Evolutionary conservation across 192 early-diverging fungal genomes (phyloP).

Genomic region (Entomortierella beljakovae): DNA sequence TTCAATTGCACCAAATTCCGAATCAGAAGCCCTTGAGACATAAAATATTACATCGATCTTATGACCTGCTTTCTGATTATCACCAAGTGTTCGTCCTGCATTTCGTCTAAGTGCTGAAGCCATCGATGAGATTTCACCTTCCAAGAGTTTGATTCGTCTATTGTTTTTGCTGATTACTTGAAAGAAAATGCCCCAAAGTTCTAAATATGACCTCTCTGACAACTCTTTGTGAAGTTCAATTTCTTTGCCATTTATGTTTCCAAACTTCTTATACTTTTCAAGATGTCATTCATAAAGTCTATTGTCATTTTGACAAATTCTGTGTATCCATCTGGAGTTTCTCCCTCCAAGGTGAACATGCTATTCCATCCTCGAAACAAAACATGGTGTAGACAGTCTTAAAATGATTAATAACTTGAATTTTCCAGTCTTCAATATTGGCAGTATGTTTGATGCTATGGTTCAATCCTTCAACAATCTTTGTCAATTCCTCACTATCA

Average conservation of each 20-base stretch:
- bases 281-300: background rate
- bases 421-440: background rate
- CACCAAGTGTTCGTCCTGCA: background rate
- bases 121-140: background rate
- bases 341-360: background rate
- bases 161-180: background rate
- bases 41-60: background rate
- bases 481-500: too few relatives aligned
- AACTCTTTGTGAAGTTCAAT: background rate
- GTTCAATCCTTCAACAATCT: too few relatives aligned
- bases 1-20: background rate
- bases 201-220: background rate
- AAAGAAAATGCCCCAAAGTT: background rate
- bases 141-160: background rate
- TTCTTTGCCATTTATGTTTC: background rate
- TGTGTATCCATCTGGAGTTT: background rate
- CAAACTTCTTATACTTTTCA: background rate
- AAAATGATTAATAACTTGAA: background rate
- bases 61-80: background rate
- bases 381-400: background rate
- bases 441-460: too few relatives aligned
- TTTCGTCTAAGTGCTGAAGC: background rate
- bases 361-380: background rate
- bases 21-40: background rate
- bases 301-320: slow-evolving; percentile 1